Evolutionary conservation across 345 rosid genomes (phyloP).

Genomic region (Microcos paniculata): DNA sequence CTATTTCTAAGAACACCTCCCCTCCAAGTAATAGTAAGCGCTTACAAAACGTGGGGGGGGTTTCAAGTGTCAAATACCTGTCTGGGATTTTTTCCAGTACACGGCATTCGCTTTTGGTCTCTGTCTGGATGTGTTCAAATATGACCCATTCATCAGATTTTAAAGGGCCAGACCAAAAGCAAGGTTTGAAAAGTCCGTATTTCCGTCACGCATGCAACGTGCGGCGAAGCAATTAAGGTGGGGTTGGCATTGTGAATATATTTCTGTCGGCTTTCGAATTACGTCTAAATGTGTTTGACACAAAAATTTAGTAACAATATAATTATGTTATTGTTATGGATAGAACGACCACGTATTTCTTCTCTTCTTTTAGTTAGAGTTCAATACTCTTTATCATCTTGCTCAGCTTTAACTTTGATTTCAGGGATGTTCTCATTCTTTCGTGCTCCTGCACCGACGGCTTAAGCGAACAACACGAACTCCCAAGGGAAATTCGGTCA

Average conservation of each 20-base stretch:
- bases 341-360: no score
- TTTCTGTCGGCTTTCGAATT: not conserved
- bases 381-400: no score
- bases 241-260: not conserved
- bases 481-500: no score
- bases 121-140: not conserved
- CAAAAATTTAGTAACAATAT: no score
- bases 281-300: not conserved
- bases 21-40: not conserved
- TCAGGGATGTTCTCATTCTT: no score
- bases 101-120: not conserved
- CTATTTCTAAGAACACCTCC: not conserved
- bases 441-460: no score
- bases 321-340: no score
- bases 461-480: no score
- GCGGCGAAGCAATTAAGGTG: not conserved
- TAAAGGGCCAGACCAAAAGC: not conserved
- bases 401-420: no score
- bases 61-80: not conserved
- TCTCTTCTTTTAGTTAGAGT: no score
- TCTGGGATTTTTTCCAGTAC: not conserved
- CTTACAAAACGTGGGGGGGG: not conserved
- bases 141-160: not conserved
- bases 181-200: not conserved
- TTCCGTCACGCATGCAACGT: not conserved